These are phyloP conservation scores for Diaporthe sp. DNA, from an alignment of 2,329 filamentous ascomycete species.

Conservation along the genomic window DNA sequence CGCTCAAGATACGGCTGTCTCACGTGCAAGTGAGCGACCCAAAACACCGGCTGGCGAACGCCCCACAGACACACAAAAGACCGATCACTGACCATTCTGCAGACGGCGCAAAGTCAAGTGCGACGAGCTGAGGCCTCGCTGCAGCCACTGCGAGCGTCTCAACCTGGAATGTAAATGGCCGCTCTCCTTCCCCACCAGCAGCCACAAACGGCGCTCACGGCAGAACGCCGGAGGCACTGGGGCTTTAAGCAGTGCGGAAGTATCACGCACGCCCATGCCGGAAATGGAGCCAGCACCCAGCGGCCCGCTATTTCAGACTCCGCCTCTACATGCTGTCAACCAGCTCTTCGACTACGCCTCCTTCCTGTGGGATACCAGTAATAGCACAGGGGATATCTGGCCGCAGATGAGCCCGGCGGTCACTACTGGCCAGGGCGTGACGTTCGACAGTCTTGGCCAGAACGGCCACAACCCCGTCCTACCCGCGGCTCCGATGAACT, in stretches of 20 bases:
- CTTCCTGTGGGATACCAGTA: constrained; percentile 56
- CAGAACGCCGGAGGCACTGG: constrained; percentile 14
- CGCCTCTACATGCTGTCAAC: constrained; percentile 45
- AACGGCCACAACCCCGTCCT: neutral
- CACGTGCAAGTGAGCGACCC: constrained; percentile 55
- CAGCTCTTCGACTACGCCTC: constrained; percentile 59
- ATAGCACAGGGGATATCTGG: constrained; percentile 44
- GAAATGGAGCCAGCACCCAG: constrained; percentile 21
- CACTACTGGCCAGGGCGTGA: neutral
- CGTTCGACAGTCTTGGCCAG: neutral
- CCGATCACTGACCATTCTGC: constrained; percentile 29
- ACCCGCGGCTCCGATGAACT: neutral
- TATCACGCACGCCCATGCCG: constrained; percentile 25
- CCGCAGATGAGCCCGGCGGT: constrained; percentile 42
- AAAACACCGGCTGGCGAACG: neutral
- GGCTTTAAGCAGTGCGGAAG: constrained; percentile 15
- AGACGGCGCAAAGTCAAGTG: constrained; percentile 65
- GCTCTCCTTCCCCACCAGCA: constrained; percentile 32
- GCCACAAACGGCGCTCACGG: constrained; percentile 6
- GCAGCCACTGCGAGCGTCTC: constrained; percentile 63
- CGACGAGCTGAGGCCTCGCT: constrained; percentile 62
- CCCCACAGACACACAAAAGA: neutral
- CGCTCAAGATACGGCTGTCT: constrained; percentile 55
- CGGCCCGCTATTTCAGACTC: constrained; percentile 25
- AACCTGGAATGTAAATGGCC: constrained; percentile 64